Evolutionary conservation across 225 moss, liverwort and hornwort species (phyloP).

Genomic region (Sphagnum contortum): DNA sequence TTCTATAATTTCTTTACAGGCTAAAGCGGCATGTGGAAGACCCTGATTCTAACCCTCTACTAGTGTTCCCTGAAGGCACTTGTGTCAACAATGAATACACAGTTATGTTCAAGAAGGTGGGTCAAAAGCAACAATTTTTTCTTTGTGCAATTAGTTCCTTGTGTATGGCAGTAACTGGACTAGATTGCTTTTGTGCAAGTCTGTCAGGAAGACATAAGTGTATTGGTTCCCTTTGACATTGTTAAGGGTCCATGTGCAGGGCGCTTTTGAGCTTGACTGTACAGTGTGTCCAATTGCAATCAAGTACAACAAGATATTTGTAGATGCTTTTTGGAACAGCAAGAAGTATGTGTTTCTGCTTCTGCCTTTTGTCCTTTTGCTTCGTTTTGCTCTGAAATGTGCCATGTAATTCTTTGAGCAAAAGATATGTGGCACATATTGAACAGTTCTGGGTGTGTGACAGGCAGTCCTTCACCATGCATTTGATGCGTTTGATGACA

Average conservation of each 20-base stretch:
- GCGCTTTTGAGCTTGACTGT: constrained; percentile 98
- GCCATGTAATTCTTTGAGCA: no score
- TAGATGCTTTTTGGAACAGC: constrained; percentile 98
- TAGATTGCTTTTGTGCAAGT: no score
- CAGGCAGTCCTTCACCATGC: constrained; percentile 98
- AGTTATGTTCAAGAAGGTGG: constrained; percentile 98
- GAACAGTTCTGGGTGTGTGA: neutral
- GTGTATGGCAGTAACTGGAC: neutral
- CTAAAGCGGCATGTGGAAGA: constrained; percentile 71
- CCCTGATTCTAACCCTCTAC: constrained; percentile 74
- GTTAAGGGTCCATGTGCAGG: constrained; percentile 23
- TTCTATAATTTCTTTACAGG: constrained; percentile 20
- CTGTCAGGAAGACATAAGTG: no score
- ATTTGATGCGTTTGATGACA: constrained; percentile 93
- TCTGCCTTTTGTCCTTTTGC: neutral
- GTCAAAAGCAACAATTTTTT: neutral
- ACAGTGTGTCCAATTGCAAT: constrained; percentile 88
- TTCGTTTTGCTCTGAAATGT: neutral
- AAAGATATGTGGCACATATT: no score
- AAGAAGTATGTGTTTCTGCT: constrained; percentile 61
- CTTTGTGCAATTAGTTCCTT: neutral
- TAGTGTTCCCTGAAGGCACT: constrained; percentile 94
- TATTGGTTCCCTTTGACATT: no score
- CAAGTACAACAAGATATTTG: constrained; percentile 99
- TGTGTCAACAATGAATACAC: constrained; percentile 97